Base-by-base conservation (phyloP, 2,329 filamentous ascomycete species). In the Fusarium albosuccineum region DNA sequence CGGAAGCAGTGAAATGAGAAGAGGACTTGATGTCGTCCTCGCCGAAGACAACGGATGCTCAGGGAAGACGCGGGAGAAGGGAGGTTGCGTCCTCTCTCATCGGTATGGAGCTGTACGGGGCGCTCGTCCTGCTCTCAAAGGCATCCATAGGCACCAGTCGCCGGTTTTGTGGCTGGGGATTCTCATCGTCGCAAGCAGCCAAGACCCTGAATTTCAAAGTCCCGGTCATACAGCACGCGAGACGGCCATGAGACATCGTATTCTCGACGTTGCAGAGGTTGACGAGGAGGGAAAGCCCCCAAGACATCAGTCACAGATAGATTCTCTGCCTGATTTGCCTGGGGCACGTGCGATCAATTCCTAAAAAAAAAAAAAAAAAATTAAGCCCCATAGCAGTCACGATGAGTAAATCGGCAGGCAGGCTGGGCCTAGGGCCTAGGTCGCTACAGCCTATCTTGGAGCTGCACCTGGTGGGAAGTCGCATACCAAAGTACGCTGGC, bases 241-340 rank as follows among this genome's bases (percentile, higher is more conserved):
- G 30, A 22, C 29, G 14, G 10, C 14, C 14, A 34, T 34, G 27
- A 34, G 44, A 46, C n/a, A 10, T 49, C 45, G 30, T 26, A 29
- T 37, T n/a, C 13, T 11, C 8, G 9, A 27, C 26, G 30, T 33
- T 33, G 30, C 41, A 22, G 26, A 29, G 45, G 22, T 30, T 34
- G n/a, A 36, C n/a, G n/a, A 29, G 6, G 46, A 22, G 16, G 44
- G 42, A 17, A 22, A 55, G 30, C 17, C 39, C 22, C 22, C 16
- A 16, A n/a, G 59, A 48, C 49, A 22, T 34, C 39, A 50, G 49
- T 65, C 57, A 57, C 40, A 66, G 59, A 55, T 57, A 52, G 58
- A 64, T 52, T 67, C 60, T 61, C 70, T 72, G 70, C 70, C 70
- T 72, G 62, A 55, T 63, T 58, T 72, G 62, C 70, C 70, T 71